A percentile compares a stretch with the other conserved stretches of the same genome.
phyloP scores from a whole-genome alignment of 2,329 filamentous ascomycete species.

The Aspergillus chevalieri region DNA sequence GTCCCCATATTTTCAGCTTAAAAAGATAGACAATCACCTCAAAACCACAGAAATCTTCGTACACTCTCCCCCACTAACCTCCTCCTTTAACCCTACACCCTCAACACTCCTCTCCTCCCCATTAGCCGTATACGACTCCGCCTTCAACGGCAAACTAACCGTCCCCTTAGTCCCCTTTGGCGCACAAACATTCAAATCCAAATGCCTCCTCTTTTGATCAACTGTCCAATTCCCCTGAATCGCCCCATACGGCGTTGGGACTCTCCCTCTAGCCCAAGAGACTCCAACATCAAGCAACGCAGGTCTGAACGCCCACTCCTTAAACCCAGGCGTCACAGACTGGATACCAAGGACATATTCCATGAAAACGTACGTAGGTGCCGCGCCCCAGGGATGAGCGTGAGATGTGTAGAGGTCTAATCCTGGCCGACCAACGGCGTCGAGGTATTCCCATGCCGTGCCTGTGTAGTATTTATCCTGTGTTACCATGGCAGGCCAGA shows the following conservation, averaged over 20 bases:
- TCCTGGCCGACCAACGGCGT: constrained; percentile 34
- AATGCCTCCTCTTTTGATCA: background rate
- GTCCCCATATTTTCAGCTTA: too few relatives aligned
- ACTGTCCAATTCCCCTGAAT: constrained; percentile 4
- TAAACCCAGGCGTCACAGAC: background rate
- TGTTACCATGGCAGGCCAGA: constrained; percentile 41
- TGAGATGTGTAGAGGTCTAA: constrained; percentile 40
- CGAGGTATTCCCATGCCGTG: constrained; percentile 43
- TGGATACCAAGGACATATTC: constrained; percentile 19
- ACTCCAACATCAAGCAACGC: constrained; percentile 1
- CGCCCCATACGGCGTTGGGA: constrained; percentile 1
- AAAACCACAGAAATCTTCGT: background rate
- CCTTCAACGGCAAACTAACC: background rate
- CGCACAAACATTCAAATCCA: background rate
- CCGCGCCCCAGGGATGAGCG: constrained; percentile 42
- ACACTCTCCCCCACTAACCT: background rate
- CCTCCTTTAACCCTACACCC: background rate
- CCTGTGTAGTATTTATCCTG: constrained; percentile 33
- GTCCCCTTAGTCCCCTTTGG: background rate
- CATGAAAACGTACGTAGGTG: constrained; percentile 41
- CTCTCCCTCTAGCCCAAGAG: constrained; percentile 1
- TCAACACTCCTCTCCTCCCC: background rate
- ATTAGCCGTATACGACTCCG: background rate
- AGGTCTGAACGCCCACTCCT: constrained; percentile 2
- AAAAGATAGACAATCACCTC: too few relatives aligned